Base-by-base conservation (phyloP, 1,284 basidiomycete species). In the Wallemia mellicola region DNA sequence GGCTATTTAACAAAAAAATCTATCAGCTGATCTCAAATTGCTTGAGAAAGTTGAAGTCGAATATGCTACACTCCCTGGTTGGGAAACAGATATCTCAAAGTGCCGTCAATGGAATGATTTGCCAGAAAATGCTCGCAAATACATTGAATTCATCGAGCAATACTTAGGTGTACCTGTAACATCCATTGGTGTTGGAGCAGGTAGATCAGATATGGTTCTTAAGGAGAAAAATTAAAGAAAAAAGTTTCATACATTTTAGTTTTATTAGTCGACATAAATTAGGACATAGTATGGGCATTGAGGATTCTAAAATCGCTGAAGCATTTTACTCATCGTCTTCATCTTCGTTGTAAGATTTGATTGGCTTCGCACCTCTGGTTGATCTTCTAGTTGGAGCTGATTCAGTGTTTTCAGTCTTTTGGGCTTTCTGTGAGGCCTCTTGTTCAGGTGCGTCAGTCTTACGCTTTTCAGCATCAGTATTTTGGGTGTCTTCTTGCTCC, bases 151-250 rank as follows among this genome's bases (percentile, higher is more conserved):
- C 68, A 86, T 96, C 65, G 91, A 96, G 71, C 67, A 78, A 54
- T 83, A 77, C 70, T 72, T 88, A 24, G 76, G 76, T n/a, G 80
- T 86, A 28, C 81, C 80, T 60, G 75, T 96, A 62, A 81, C 84
- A 69, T 94, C 83, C 83, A 88, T 94, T 63, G 89, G 89, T 3
- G 81, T 89, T 27, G 88, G 88, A 0, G 84, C 88, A 2, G 83
- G 75, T 26, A 71, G 88, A 60, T 80, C 86, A 63, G 79, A 78
- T 62, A 91, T 91, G 87, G 67, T 87, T 57, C 19, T 15, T 28
- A 54, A 59, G 59, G 22, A 27, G 24, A 48, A 48, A 48, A 48
- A 48, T 17, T 48, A 48, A 48, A 48, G 14, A 48, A 48, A 48
- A 3, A n/a, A n/a, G 5, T 48, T 48, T 48, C 38, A 48, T 48